Percentiles rank a stretch among this genome's conserved stretches.
phyloP scores from a whole-genome alignment of 352 stramenopile species.

The Thraustotheca clavata region DNA sequence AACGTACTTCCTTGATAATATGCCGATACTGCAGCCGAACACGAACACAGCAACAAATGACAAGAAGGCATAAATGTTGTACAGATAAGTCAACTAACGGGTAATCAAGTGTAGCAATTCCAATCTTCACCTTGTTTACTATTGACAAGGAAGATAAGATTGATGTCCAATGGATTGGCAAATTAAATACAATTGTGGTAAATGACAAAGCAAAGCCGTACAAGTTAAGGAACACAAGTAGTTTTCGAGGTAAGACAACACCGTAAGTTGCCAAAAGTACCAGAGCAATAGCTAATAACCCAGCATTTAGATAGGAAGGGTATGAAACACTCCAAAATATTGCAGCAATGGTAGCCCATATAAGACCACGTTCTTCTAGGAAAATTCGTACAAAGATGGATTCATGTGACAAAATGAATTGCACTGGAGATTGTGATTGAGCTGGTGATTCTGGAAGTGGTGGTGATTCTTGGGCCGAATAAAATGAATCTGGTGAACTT shows the following conservation, averaged over 20 bases:
- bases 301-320: slow-evolving; percentile 8
- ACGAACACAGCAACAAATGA: slow-evolving; percentile 74
- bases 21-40: slow-evolving; percentile 67
- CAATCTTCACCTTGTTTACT: background rate
- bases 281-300: slow-evolving; percentile 6
- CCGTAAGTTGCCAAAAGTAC: slow-evolving; percentile 5
- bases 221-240: slow-evolving; percentile 16
- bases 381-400: slow-evolving; percentile 62
- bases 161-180: background rate
- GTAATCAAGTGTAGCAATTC: slow-evolving; percentile 32
- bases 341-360: slow-evolving; percentile 24
- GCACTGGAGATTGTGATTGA: slow-evolving; percentile 18
- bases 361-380: slow-evolving; percentile 33
- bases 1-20: slow-evolving; percentile 31
- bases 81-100: slow-evolving; percentile 67
- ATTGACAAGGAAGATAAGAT: background rate
- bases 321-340: slow-evolving; percentile 26
- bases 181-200: background rate
- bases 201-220: slow-evolving; percentile 4
- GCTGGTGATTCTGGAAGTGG: too few relatives aligned
- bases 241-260: slow-evolving; percentile 12
- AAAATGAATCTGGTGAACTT: slow-evolving; percentile 6
- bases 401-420: slow-evolving; percentile 48
- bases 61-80: slow-evolving; percentile 67
- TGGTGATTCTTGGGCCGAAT: slow-evolving; percentile 13